Evolutionary conservation across 768 basidiomycete species (phyloP).

Genomic region (Pleurotus pulmonarius): DNA sequence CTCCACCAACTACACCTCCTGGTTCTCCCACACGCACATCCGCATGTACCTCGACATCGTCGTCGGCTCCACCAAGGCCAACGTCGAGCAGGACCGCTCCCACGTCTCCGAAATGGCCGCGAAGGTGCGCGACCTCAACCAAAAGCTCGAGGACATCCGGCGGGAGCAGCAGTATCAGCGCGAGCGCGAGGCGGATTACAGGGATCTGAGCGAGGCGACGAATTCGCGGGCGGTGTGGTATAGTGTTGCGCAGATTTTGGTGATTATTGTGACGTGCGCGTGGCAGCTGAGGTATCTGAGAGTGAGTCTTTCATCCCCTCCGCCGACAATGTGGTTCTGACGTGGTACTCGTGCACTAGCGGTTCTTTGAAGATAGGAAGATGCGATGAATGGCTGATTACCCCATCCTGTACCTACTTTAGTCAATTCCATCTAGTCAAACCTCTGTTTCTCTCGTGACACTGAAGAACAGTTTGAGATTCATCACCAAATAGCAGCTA

Average conservation of each 20-base stretch:
- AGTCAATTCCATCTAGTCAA: too few relatives aligned
- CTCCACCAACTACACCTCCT: constrained; percentile 87
- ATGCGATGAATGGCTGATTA: constrained; percentile 42
- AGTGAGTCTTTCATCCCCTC: constrained; percentile 39
- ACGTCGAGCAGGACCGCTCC: constrained; percentile 81
- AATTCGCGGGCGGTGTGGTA: constrained; percentile 97
- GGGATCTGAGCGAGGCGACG: constrained; percentile 84
- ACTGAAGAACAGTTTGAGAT: too few relatives aligned
- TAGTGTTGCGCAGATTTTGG: constrained; percentile 80
- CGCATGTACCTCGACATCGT: constrained; percentile 93
- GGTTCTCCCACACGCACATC: constrained; percentile 85
- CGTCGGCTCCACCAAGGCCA: constrained; percentile 83
- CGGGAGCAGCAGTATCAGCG: constrained; percentile 98
- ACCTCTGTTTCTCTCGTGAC: too few relatives aligned
- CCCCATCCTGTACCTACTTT: too few relatives aligned
- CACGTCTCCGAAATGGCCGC: constrained; percentile 79
- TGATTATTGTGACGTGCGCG: constrained; percentile 78
- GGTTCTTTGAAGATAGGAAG: constrained; percentile 86
- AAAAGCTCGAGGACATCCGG: constrained; percentile 88
- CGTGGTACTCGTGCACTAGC: constrained; percentile 33
- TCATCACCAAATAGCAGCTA: too few relatives aligned
- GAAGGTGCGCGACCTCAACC: constrained; percentile 90
- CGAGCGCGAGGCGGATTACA: constrained; percentile 88
- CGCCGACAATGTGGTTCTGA: background rate
- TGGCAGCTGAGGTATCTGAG: constrained; percentile 95